phyloP scores from a whole-genome alignment of 2,329 filamentous ascomycete genomes.

The Ascochyta pisi region DNA sequence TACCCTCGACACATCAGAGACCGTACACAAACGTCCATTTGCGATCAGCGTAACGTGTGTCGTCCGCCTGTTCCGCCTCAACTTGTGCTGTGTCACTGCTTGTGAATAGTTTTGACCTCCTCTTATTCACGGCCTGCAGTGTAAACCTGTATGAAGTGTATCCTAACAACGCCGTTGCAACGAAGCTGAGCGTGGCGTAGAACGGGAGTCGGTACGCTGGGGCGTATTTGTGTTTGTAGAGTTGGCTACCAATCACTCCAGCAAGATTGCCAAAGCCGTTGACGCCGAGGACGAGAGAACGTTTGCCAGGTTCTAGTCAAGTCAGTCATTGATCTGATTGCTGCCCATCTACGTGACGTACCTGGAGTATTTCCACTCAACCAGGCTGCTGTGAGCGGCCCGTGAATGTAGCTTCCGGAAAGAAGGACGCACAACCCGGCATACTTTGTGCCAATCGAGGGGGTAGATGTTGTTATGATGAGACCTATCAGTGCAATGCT shows the following conservation, averaged over 20 bases:
- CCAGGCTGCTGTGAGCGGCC: constrained; percentile 34
- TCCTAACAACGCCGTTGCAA: constrained; percentile 27
- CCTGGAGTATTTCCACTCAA: constrained; percentile 33
- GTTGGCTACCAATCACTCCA: constrained; percentile 30
- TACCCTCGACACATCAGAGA: neutral
- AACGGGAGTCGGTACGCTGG: constrained; percentile 21
- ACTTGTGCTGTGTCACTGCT: neutral
- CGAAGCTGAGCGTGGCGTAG: constrained; percentile 32
- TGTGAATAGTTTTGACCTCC: neutral
- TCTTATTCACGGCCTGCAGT: constrained; percentile 22
- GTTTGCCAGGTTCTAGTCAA: neutral
- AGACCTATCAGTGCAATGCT: constrained; percentile 46
- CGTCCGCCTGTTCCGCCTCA: neutral
- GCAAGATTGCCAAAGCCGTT: constrained; percentile 25
- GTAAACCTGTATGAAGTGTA: constrained; percentile 30
- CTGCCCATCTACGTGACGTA: neutral
- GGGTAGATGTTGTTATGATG: neutral
- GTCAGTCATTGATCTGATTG: neutral
- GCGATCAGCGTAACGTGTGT: neutral
- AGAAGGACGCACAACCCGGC: constrained; percentile 32
- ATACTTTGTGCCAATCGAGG: constrained; percentile 17
- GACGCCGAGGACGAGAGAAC: neutral
- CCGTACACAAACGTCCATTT: constrained; percentile 1
- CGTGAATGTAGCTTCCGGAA: constrained; percentile 32
- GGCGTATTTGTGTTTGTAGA: constrained; percentile 27